Evolutionary conservation across 2,329 filamentous ascomycete genomes (phyloP).

Genomic region (Amylocarpus encephaloides): DNA sequence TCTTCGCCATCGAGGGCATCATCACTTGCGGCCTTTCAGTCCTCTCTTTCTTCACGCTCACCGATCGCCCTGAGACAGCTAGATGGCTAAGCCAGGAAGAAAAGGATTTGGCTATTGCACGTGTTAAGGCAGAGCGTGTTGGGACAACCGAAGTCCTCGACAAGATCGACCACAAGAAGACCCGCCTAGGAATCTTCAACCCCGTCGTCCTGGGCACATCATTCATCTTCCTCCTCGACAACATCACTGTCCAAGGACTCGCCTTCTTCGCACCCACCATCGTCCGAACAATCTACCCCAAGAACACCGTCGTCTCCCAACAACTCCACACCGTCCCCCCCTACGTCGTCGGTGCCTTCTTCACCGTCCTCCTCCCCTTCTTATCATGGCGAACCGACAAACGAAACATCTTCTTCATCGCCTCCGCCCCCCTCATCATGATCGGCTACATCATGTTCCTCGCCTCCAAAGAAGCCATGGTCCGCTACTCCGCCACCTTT

Average conservation of each 20-base stretch:
- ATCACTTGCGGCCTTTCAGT: conserved; percentile 52
- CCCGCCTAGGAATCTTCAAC: conserved; percentile 54
- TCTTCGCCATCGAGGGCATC: conserved; percentile 66
- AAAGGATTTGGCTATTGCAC: conserved; percentile 58
- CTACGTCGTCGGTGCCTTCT: conserved; percentile 62
- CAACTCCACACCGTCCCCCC: conserved; percentile 67
- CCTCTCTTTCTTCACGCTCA: conserved; percentile 57
- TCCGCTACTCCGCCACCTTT: conserved; percentile 66
- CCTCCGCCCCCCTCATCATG: conserved; percentile 58
- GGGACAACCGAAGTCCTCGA: conserved; percentile 58
- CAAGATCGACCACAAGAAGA: conserved; percentile 52
- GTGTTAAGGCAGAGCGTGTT: conserved; percentile 63
- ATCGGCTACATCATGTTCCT: conserved; percentile 66
- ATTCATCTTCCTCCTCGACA: conserved; percentile 36
- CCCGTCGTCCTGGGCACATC: conserved; percentile 53
- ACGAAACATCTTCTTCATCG: conserved; percentile 54
- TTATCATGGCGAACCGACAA: conserved; percentile 55
- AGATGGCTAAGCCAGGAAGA: conserved; percentile 60
- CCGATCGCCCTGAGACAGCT: conserved; percentile 62
- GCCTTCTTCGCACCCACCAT: conserved; percentile 68
- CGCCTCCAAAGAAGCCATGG: conserved; percentile 42
- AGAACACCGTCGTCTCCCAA: conserved; percentile 50
- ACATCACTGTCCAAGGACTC: conserved; percentile 65
- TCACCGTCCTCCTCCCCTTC: conserved; percentile 55
- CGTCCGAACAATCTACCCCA: conserved; percentile 60